These are phyloP conservation scores for Dalbergia cultrata DNA, from an alignment of 306 rosid species.

Conservation along the genomic window DNA sequence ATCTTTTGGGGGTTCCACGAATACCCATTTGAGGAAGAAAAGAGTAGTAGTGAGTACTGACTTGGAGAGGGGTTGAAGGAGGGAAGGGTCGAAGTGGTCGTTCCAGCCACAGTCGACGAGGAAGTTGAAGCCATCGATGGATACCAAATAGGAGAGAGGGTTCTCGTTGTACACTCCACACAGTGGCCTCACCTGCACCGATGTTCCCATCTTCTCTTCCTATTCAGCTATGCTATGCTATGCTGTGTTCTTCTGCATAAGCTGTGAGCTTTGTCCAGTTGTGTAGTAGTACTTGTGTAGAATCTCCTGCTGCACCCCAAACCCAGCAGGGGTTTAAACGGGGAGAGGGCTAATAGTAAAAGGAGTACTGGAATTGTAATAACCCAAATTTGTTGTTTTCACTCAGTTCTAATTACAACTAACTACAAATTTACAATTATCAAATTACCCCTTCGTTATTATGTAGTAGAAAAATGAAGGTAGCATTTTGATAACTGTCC, in stretches of 20 bases:
- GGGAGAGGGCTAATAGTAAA: too few relatives aligned
- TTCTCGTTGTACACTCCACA: slow-evolving; percentile 94
- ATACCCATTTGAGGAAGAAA: background rate
- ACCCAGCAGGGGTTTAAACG: too few relatives aligned
- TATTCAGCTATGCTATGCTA: background rate
- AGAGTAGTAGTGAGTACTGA: slow-evolving; percentile 30
- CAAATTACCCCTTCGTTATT: too few relatives aligned
- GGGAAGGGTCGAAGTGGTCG: slow-evolving; percentile 89
- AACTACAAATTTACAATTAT: too few relatives aligned
- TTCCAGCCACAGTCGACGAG: slow-evolving; percentile 97
- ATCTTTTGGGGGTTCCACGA: background rate
- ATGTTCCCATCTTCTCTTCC: slow-evolving; percentile 74
- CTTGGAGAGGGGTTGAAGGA: slow-evolving; percentile 93
- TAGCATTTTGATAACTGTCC: too few relatives aligned
- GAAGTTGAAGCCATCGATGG: slow-evolving; percentile 88
- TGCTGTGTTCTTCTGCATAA: background rate
- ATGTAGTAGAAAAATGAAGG: too few relatives aligned
- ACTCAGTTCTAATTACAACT: too few relatives aligned
- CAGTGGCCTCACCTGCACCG: slow-evolving; percentile 88
- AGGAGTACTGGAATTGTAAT: too few relatives aligned
- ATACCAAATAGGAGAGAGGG: slow-evolving; percentile 88
- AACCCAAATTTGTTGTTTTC: too few relatives aligned
- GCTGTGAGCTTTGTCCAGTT: background rate
- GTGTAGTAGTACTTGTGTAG: too few relatives aligned
- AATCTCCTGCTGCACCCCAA: too few relatives aligned